Percentiles rank a stretch among this genome's conserved stretches.
Conservation (phyloP, 306 rosid genomes). For the Malus orientalis region DNA sequence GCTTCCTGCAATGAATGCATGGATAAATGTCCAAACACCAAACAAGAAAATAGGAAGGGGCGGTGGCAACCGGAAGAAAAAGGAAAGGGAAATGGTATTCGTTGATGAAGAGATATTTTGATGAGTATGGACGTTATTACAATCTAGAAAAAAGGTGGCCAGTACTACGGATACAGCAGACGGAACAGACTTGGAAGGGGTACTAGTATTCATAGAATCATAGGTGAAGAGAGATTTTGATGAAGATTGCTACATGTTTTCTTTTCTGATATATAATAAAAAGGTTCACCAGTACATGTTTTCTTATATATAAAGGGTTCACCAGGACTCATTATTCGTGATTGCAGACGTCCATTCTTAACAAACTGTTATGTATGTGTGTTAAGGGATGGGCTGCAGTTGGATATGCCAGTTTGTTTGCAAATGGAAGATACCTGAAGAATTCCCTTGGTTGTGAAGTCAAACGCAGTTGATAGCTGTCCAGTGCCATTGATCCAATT, state of each 20-base stretch:
- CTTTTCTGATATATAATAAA: background rate
- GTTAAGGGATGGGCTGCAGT: background rate
- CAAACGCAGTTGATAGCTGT: constrained; percentile 82
- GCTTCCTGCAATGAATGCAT: constrained; percentile 57
- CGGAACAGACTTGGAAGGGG: background rate
- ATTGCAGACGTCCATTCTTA: background rate
- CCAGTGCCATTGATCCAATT: constrained; percentile 86
- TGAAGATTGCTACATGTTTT: background rate
- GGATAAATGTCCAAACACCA: background rate
- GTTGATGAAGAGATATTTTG: background rate
- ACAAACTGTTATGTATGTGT: background rate
- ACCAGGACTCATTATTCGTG: background rate
- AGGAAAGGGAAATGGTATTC: background rate
- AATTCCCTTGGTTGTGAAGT: constrained; percentile 94
- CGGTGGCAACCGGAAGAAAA: background rate
- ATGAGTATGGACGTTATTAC: background rate
- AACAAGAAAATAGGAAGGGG: background rate
- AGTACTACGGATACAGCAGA: background rate
- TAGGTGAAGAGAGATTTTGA: background rate
- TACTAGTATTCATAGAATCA: background rate
- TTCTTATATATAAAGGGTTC: background rate
- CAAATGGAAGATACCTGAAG: constrained; percentile 56
- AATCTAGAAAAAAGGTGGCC: background rate
- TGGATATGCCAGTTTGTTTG: background rate
- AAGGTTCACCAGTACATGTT: background rate